Evolutionary conservation across 1,284 basidiomycete species (phyloP), one percentile per base, ranked within the genome.

Genomic region (Microbotryum silenes-acaulis): DNA sequence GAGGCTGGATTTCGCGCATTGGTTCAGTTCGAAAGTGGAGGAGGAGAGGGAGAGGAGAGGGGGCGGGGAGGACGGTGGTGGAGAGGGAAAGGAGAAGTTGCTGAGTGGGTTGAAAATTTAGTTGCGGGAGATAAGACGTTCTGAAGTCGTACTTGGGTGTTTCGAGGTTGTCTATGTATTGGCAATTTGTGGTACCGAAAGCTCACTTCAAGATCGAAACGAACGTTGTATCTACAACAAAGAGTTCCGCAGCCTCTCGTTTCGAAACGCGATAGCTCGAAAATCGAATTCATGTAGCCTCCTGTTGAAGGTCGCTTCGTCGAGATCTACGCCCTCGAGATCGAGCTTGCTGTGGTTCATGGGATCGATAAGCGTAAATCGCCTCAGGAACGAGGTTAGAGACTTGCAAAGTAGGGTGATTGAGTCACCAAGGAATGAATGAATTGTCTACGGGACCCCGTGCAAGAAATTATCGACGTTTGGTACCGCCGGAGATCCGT

Each of bases 1-100:
- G 18, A 46, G 54, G 45, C 21, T 55, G 21, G 54, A 55, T 48
- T 55, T 55, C 31, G 45, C 25, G 20, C 18, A 46, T n/a, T 55
- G 54, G 54, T 55, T 46, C 49, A 20, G 25, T 25, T 27, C 25
- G 49, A 21, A 20, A 27, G 21, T 18, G 27, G 5, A 25, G 7
- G 21, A 10, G 49, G 25, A 29, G 9, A 29, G 12, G 14, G 49
- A 29, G 12, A 23, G 49, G 6, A 8, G 14, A 4, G 25, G 49
- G 25, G 49, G 14, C 12, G 25, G 49, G n/a, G 29, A 16, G 3
- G 25, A 25, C 20, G 21, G 25, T 9, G 23, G 27, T 23, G 25
- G 20, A 18, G 25, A 51, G 23, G 25, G 25, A 29, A 18, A 27
- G 49, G 29, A 29, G 25, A 51, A 23, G 25, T 51, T 25, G 25